Conservation (phyloP, 331 rosid genomes). For the Malus hybrid region DNA sequence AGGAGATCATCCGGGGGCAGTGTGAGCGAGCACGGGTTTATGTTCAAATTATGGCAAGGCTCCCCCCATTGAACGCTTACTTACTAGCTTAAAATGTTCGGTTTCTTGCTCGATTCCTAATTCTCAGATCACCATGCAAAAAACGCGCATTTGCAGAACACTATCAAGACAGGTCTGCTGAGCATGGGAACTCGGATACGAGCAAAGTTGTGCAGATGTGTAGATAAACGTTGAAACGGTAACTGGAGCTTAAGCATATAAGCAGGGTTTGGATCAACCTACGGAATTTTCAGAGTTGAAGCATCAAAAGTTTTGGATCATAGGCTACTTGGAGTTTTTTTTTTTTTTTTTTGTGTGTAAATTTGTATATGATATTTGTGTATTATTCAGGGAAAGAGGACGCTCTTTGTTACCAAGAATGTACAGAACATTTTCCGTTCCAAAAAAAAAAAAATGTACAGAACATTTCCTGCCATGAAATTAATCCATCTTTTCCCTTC, state of each 20-base stretch:
- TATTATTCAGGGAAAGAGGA: not conserved
- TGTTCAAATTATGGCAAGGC: slow-evolving; percentile 42
- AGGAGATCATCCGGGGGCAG: slow-evolving; percentile 66
- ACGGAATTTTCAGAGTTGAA: not conserved
- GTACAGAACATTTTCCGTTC: not conserved
- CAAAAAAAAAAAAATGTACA: not conserved
- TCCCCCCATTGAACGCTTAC: slow-evolving; percentile 21
- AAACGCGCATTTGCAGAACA: not conserved
- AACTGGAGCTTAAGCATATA: not conserved
- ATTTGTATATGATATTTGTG: not conserved
- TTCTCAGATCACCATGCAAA: not conserved
- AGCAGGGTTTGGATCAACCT: not conserved
- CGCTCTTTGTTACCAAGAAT: slow-evolving; percentile 9
- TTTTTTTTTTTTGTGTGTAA: not conserved
- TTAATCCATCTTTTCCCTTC: not conserved
- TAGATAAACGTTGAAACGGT: not conserved
- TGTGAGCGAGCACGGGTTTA: slow-evolving; percentile 62
- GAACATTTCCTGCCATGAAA: not conserved
- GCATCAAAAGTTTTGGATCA: slow-evolving; percentile 7
- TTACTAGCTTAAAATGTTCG: not conserved
- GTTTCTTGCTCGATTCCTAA: not conserved
- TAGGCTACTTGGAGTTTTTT: slow-evolving; percentile 3
- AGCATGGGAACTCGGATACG: slow-evolving; percentile 22
- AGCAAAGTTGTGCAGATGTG: slow-evolving; percentile 26
- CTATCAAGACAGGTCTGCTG: not conserved